Evolutionary conservation across 164 flowering plant species (phyloP), one percentile per base, ranked within the genome.

Genomic region (Sedum album): DNA sequence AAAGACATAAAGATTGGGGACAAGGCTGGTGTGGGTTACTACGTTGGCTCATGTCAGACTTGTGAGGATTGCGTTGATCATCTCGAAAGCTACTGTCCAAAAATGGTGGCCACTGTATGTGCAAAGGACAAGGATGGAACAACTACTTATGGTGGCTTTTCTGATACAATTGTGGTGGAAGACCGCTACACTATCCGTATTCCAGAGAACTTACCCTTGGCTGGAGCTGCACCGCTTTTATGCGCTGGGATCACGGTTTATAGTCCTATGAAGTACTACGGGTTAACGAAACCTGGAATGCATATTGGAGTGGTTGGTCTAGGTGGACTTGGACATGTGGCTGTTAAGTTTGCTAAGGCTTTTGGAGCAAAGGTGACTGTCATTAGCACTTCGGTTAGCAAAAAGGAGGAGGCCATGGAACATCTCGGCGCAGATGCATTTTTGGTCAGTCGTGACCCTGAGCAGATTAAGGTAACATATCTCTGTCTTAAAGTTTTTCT

Each of bases 261-360:
- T 65, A 85, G 87, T 70, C 85, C 87, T 11, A 2, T 85, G 71
- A 78, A 70, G 48, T 70, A 72, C 66, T 85, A 17, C 53, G 84
- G 72, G 23, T 77, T 83, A 13, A 51, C 46, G 55, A 66, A 80
- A 57, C 82, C 83, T 0, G 85, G 85, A 11, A 38, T 41, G 57
- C 79, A 80, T 23, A 30, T 82, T 8, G 89, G 86, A 1, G 83
- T 85, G n/a, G 84, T 80, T 6, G 85, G 84, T 0, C 80, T 85
- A 7, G 89, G 89, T 30, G 89, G 89, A 8, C 66, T 85, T 7
- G 87, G 87, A 6, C 89, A 85, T 67, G 72, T 85, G 15, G 84
- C 85, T 6, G 85, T 83, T 14, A 85, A 83, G 69, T 83, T 81
- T 41, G 86, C 83, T 6, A 85, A 85, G 83, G 89, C 89, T 1